These are phyloP conservation scores for Venturiaceae sp. DNA, from an alignment of 2,329 filamentous ascomycete genomes.

Conservation along the genomic window DNA sequence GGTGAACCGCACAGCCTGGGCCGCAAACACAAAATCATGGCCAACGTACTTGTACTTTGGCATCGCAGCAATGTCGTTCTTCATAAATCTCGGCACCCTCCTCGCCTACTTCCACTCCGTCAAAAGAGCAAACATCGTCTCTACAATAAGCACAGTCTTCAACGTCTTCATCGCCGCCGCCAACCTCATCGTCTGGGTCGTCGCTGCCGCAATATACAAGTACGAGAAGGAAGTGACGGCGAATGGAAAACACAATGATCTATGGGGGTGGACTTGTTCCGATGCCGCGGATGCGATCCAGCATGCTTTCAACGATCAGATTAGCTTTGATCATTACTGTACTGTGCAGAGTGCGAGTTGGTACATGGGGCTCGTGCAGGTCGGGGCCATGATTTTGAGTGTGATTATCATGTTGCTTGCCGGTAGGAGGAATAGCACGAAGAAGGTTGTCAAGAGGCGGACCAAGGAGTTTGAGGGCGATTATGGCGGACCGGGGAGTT, in stretches of 20 bases:
- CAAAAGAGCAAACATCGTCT: slow-evolving; percentile 22
- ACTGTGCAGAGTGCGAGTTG: slow-evolving; percentile 25
- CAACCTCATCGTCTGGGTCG: slow-evolving; percentile 27
- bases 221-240: slow-evolving; percentile 22
- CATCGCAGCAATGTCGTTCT: slow-evolving; percentile 19
- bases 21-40: slow-evolving; percentile 24
- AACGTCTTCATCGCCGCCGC: slow-evolving; percentile 18
- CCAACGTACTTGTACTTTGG: slow-evolving; percentile 30
- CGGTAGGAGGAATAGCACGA: slow-evolving; percentile 17
- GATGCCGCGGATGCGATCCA: slow-evolving; percentile 23
- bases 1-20: slow-evolving; percentile 27
- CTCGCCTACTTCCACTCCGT: slow-evolving; percentile 22
- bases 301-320: slow-evolving; percentile 22
- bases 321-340: slow-evolving; percentile 27
- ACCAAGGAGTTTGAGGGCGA: not conserved
- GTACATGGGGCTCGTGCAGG: slow-evolving; percentile 25
- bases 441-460: slow-evolving; percentile 17
- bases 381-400: slow-evolving; percentile 19
- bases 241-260: slow-evolving; percentile 23
- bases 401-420: slow-evolving; percentile 21
- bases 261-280: slow-evolving; percentile 34
- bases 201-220: slow-evolving; percentile 23
- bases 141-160: slow-evolving; percentile 19
- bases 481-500: not conserved
- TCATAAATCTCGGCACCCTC: slow-evolving; percentile 25